Evolutionary conservation across 352 stramenopile genomes (phyloP), one percentile per base, ranked within the genome.

Genomic region (Phytopythium ostracodes): DNA sequence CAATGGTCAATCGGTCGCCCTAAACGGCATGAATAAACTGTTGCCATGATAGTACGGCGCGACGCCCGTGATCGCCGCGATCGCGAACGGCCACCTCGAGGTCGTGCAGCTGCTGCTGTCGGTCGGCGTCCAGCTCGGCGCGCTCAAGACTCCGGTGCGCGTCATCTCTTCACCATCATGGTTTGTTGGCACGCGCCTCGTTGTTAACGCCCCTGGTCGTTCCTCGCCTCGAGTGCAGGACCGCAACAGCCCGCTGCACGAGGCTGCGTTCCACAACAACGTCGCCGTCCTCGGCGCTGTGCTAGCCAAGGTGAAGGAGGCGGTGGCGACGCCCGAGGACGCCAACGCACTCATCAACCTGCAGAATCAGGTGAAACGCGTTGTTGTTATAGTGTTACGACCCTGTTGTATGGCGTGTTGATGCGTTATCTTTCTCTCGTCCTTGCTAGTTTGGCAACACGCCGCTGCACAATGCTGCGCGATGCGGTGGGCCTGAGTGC

Each of bases 401-500:
- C 20, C 18, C 17, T 47, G 18, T 22, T 24, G 20, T n/a, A 4
- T 14, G 24, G 17, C 9, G 4, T 20, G 25, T n/a, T 47, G 42
- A 47, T 15, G 20, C 42, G 6, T 47, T 47, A n/a, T 47, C 31
- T 8, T 12, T 15, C 12, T 18, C 22, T 56, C 4, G 33, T 9
- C 36, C 35, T n/a, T n/a, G 46, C 24, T 36, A 92, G 83, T 93
- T 92, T 71, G 84, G 82, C 52, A 93, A 93, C 64, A 86, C 77
- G 14, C 84, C 84, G 17, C 59, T 93, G 25, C 84, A 93, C 49
- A 89, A 89, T 52, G 84, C 84, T 11, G 81, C 84, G 24, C 72
- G 79, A 55, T 80, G 80, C 12, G 84, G 80, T 1, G 83, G 59
- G n/a, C 18, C 63, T 2, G 63, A 44, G 29, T 89, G 80, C 40